Evolutionary conservation across 2,329 filamentous ascomycete species (phyloP).

Genomic region (Phialocephala subalpina): DNA sequence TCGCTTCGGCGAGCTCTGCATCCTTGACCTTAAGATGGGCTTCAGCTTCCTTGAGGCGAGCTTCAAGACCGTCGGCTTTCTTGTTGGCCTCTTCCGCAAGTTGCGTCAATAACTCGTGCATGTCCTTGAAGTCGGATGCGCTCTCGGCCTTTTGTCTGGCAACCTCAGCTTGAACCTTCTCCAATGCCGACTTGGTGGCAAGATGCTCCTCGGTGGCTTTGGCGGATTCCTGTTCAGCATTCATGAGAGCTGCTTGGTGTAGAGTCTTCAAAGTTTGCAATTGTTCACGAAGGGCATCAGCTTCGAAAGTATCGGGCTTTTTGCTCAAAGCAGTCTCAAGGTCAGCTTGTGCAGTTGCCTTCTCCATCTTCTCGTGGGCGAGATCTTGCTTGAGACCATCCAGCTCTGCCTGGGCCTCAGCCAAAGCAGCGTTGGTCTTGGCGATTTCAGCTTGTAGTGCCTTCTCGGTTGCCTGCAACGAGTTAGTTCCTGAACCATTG

Average conservation of each 20-base stretch:
- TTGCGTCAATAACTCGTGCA: conserved; percentile 68
- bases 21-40: conserved; percentile 59
- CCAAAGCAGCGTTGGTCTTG: conserved; percentile 49
- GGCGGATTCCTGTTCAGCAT: conserved; percentile 44
- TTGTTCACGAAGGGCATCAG: conserved; percentile 60
- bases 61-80: conserved; percentile 47
- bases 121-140: conserved; percentile 62
- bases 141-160: conserved; percentile 59
- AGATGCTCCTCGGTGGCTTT: conserved; percentile 51
- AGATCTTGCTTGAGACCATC: conserved; percentile 41
- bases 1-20: conserved; percentile 68
- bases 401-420: conserved; percentile 36
- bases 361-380: conserved; percentile 53
- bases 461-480: conserved; percentile 48
- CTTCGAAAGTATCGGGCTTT: conserved; percentile 62
- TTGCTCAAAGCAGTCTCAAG: conserved; percentile 64
- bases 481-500: conserved; percentile 40
- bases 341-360: conserved; percentile 56
- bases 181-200: conserved; percentile 45
- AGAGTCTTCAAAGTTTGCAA: conserved; percentile 56
- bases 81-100: conserved; percentile 63
- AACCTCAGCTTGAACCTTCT: conserved; percentile 59
- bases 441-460: conserved; percentile 55
- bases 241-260: conserved; percentile 52
- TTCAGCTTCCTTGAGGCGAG: conserved; percentile 50